Evolutionary conservation across 2,329 filamentous ascomycete species (phyloP).

Genomic region (Alternaria rosae): DNA sequence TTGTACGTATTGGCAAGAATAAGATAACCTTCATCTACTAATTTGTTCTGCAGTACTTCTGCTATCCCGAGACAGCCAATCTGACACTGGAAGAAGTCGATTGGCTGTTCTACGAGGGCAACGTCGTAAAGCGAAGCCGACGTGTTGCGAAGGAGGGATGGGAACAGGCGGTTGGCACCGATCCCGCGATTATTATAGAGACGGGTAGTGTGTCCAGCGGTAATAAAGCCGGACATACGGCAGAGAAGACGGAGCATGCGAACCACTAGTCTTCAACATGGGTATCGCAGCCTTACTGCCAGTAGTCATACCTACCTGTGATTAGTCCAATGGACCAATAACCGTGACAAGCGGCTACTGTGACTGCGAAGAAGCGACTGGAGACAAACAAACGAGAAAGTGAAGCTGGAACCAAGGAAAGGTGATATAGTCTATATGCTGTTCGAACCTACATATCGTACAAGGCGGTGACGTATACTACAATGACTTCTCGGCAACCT

Average conservation of each 20-base stretch:
- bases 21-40: neutral
- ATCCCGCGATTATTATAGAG: slow-evolving; percentile 17
- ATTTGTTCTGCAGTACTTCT: slow-evolving; percentile 49
- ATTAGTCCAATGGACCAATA: neutral
- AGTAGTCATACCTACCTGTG: neutral
- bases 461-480: slow-evolving; percentile 12
- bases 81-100: slow-evolving; percentile 49
- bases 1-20: slow-evolving; percentile 29
- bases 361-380: neutral
- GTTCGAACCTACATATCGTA: slow-evolving; percentile 12
- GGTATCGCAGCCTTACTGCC: neutral
- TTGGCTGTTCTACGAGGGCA: slow-evolving; percentile 42
- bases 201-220: slow-evolving; percentile 18
- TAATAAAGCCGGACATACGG: slow-evolving; percentile 6
- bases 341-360: neutral
- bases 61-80: slow-evolving; percentile 47
- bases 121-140: slow-evolving; percentile 32
- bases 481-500: slow-evolving; percentile 22
- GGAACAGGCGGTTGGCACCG: slow-evolving; percentile 23
- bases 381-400: neutral
- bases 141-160: slow-evolving; percentile 37
- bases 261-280: neutral
- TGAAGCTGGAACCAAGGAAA: neutral
- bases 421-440: neutral
- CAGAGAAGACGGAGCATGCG: neutral